Conservation (phyloP, 176 grass and related monocot species). For the Lolium multiflorum region DNA sequence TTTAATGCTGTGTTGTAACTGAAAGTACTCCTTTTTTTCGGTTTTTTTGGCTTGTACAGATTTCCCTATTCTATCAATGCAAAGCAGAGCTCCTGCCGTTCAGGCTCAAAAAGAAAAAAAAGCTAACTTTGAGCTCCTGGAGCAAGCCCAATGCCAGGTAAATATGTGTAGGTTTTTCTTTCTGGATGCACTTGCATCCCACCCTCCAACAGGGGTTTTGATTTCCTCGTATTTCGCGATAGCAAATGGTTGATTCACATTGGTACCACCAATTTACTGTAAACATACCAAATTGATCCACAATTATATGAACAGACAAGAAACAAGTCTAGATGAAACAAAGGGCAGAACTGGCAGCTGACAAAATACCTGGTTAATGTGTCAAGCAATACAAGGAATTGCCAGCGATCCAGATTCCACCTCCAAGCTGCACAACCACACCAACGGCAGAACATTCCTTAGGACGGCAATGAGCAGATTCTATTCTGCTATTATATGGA, state of each 20-base stretch:
- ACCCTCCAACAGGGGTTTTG: no score
- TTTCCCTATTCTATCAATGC: no score
- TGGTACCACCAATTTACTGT: slow-evolving; percentile 43
- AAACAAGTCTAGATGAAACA: slow-evolving; percentile 13
- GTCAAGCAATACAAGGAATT: slow-evolving; percentile 45
- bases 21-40: no score
- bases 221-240: slow-evolving; percentile 12
- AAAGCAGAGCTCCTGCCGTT: no score
- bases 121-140: no score
- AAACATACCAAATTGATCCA: slow-evolving; percentile 48
- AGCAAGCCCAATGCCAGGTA: no score
- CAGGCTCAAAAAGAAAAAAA: no score
- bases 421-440: slow-evolving; percentile 49
- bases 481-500: not conserved
- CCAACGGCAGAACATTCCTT: slow-evolving; percentile 47
- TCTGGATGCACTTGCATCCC: no score
- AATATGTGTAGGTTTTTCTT: no score
- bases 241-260: slow-evolving; percentile 32
- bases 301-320: not conserved
- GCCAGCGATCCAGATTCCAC: slow-evolving; percentile 42
- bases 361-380: slow-evolving; percentile 53
- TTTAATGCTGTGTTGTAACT: no score
- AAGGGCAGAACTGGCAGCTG: not conserved
- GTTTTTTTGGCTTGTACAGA: no score
- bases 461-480: not conserved